Conservation (phyloP, 192 early-diverging fungal species). For the Backusella sp. region DNA sequence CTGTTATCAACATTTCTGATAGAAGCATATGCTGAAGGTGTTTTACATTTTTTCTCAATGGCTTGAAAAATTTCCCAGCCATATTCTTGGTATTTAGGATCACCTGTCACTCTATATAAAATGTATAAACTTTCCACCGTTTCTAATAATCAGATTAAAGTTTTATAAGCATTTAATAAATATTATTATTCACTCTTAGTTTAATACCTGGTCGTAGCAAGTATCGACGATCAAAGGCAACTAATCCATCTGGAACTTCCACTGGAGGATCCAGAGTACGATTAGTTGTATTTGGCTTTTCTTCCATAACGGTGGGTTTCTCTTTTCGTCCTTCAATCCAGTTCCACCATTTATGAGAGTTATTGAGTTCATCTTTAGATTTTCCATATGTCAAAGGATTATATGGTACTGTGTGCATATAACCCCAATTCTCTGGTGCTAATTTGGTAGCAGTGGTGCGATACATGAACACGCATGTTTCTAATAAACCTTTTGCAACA, state of each 20-base stretch:
- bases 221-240: background rate
- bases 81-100: slow-evolving; percentile 63
- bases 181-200: background rate
- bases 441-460: slow-evolving; percentile 36
- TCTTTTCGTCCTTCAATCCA: background rate
- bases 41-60: slow-evolving; percentile 49
- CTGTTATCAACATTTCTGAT: slow-evolving; percentile 34
- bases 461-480: slow-evolving; percentile 44
- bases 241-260: background rate
- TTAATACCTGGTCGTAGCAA: slow-evolving; percentile 6
- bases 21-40: slow-evolving; percentile 43
- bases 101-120: slow-evolving; percentile 71
- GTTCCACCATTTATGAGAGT: background rate
- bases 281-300: slow-evolving; percentile 7
- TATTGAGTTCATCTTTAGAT: background rate
- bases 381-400: slow-evolving; percentile 12
- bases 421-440: slow-evolving; percentile 41
- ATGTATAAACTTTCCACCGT: slow-evolving; percentile 71
- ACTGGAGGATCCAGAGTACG: background rate
- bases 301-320: background rate
- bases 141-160: slow-evolving; percentile 37
- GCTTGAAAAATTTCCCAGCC: slow-evolving; percentile 63
- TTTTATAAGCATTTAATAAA: background rate
- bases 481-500: slow-evolving; percentile 39
- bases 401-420: background rate